Conservation (phyloP, 176 grass and related monocot genomes). For the Avena atlantica region DNA sequence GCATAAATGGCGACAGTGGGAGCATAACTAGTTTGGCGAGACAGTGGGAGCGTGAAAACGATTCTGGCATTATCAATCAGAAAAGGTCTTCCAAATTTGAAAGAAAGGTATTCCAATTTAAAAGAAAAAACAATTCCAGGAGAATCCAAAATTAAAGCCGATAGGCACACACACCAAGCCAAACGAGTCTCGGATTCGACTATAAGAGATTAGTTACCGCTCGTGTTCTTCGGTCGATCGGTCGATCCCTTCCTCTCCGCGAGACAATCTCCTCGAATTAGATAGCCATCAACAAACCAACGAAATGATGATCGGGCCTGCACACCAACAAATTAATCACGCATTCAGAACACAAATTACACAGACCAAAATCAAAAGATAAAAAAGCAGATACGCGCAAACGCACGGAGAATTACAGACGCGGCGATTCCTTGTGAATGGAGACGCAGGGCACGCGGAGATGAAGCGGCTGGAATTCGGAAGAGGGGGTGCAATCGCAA, state of each 20-base stretch:
- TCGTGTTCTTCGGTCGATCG: constrained; percentile 23
- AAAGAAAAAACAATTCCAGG: neutral
- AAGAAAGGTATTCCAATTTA: neutral
- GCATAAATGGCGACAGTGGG: neutral
- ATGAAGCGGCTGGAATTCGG: neutral
- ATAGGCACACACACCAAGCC: neutral
- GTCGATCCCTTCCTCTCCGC: neutral
- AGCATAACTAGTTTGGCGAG: neutral
- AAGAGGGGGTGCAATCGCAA: constrained; percentile 2
- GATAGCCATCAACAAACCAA: constrained; percentile 49
- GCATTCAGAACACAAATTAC: neutral
- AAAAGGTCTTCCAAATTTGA: neutral
- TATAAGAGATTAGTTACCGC: neutral
- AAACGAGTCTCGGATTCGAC: neutral
- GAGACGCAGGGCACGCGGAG: neutral
- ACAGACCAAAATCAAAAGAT: neutral
- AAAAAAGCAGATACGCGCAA: neutral
- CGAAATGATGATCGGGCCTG: neutral
- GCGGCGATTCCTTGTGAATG: neutral
- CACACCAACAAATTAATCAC: neutral
- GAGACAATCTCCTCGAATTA: constrained; percentile 34
- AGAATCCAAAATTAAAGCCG: neutral
- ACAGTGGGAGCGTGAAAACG: neutral
- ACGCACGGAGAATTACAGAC: neutral
- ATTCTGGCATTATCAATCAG: neutral